A percentile compares a stretch with the other conserved stretches of the same genome.
Evolutionary conservation across 345 rosid species (phyloP).

Genomic region (Acer campestre): DNA sequence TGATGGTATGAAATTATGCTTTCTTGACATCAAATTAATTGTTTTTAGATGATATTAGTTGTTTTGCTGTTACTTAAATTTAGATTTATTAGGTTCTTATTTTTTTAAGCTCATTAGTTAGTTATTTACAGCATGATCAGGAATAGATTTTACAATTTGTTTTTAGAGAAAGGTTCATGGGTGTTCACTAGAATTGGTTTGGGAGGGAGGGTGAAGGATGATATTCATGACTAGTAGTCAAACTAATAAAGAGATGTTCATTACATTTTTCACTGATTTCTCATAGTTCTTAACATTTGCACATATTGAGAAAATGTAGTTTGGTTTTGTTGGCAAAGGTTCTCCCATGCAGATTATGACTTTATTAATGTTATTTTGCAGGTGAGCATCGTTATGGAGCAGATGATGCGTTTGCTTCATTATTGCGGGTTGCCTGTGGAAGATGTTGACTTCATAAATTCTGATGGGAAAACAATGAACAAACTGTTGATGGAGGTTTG

Average conservation of each 20-base stretch:
- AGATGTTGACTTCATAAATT: constrained; percentile 92
- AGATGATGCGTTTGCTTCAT: constrained; percentile 91
- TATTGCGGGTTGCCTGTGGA: constrained; percentile 86
- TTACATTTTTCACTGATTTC: not conserved
- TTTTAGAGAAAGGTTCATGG: constrained; percentile 2
- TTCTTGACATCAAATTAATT: constrained; percentile 8
- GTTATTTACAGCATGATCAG: not conserved
- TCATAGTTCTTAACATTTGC: not conserved
- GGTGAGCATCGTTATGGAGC: constrained; percentile 98
- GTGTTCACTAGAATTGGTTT: not conserved
- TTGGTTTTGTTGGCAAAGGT: not conserved
- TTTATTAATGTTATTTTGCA: constrained; percentile 27
- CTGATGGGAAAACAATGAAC: constrained; percentile 96
- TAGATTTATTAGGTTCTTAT: not conserved
- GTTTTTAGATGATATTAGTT: not conserved
- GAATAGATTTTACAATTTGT: not conserved
- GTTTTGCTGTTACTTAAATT: not conserved
- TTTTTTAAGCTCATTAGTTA: not conserved
- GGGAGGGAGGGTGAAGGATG: not conserved
- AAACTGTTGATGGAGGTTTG: constrained; percentile 81
- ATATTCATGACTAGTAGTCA: not conserved
- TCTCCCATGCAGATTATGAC: constrained; percentile 9
- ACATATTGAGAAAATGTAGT: not conserved
- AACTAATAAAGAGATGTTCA: not conserved
- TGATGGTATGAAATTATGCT: not conserved